Percentiles rank a stretch among this genome's conserved stretches.
These are phyloP conservation scores for Ulota crispa DNA, from an alignment of 225 moss, liverwort and hornwort species.

Conservation along the genomic window DNA sequence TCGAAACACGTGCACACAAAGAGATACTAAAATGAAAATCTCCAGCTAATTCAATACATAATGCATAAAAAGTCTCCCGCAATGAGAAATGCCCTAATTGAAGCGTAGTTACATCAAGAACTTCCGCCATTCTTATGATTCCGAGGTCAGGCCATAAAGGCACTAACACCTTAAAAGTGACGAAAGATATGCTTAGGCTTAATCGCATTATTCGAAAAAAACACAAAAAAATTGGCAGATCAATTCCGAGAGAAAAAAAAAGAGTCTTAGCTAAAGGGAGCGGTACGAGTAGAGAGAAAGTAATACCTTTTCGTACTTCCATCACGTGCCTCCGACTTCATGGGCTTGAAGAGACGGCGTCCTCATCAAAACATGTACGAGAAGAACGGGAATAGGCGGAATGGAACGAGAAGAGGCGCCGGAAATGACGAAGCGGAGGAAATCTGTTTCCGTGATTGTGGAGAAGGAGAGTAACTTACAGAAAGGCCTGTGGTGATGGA, in stretches of 20 bases:
- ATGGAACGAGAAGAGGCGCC: neutral
- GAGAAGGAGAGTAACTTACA: neutral
- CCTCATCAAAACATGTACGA: neutral
- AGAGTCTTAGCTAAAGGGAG: neutral
- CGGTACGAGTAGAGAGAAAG: neutral
- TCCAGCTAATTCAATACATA: neutral
- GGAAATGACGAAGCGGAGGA: neutral
- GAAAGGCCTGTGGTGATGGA: neutral
- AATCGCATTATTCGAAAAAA: neutral
- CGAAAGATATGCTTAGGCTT: neutral
- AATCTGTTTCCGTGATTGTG: neutral
- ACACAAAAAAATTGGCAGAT: neutral
- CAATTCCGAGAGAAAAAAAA: neutral
- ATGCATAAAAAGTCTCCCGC: neutral
- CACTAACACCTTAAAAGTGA: neutral
- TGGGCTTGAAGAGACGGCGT: conserved; percentile 16
- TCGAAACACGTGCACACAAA: neutral
- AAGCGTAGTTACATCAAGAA: neutral
- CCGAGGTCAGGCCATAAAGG: neutral
- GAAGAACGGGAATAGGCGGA: neutral
- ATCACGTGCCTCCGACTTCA: conserved; percentile 39
- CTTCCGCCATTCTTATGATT: neutral
- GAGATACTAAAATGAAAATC: neutral
- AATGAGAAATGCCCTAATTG: conserved; percentile 11
- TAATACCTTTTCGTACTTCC: conserved; percentile 33